Conservation (phyloP, 2,329 filamentous ascomycete species). For the Calonectria henricotiae region DNA sequence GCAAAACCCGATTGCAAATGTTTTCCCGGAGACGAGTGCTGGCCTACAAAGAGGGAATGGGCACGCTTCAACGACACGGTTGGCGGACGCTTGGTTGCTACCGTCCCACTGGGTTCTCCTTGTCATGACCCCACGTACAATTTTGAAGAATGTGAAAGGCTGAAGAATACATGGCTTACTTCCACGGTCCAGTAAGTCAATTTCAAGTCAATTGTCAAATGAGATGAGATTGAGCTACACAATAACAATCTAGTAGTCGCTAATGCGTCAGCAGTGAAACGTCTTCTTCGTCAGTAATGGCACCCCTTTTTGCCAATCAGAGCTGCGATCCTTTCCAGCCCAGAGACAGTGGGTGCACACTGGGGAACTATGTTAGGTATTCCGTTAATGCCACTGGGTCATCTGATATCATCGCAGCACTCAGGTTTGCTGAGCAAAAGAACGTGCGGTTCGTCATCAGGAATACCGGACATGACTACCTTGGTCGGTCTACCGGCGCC, state of each 20-base stretch:
- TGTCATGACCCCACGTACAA: slow-evolving; percentile 69
- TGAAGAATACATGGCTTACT: slow-evolving; percentile 58
- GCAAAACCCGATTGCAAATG: slow-evolving; percentile 33
- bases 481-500: slow-evolving; percentile 59
- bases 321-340: slow-evolving; percentile 60
- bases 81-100: slow-evolving; percentile 67
- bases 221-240: too few species aligned
- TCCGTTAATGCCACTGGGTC: slow-evolving; percentile 56
- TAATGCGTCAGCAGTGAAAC: slow-evolving; percentile 50
- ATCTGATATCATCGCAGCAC: slow-evolving; percentile 54
- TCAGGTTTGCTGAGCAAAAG: slow-evolving; percentile 59
- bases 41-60: slow-evolving; percentile 68
- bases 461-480: slow-evolving; percentile 56
- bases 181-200: slow-evolving; percentile 57
- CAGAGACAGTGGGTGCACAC: slow-evolving; percentile 58
- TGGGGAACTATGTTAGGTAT: slow-evolving; percentile 64
- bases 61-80: slow-evolving; percentile 68
- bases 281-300: slow-evolving; percentile 62
- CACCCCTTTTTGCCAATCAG: slow-evolving; percentile 58
- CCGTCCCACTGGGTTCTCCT: slow-evolving; percentile 67
- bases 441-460: slow-evolving; percentile 58
- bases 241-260: not conserved
- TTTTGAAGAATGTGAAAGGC: slow-evolving; percentile 59
- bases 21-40: slow-evolving; percentile 57
- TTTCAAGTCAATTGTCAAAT: not conserved